Evolutionary conservation across 2,329 filamentous ascomycete genomes (phyloP).

Genomic region (Scedosporium minutisporum): DNA sequence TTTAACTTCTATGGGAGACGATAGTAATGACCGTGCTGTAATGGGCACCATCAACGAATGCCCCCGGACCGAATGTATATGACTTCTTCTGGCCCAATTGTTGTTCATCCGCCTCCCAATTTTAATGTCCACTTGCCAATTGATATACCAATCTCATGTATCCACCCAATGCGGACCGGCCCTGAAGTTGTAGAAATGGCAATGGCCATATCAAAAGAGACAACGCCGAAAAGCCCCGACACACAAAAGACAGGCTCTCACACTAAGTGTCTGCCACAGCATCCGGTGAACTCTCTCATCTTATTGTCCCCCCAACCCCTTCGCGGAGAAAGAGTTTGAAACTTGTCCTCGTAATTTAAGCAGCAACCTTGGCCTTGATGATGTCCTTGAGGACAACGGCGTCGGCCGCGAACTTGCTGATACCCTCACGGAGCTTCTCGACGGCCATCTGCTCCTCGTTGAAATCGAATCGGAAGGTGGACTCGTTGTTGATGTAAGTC

Average conservation of each 20-base stretch:
- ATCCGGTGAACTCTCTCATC: neutral
- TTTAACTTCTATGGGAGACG: no score
- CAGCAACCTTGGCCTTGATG: slow-evolving; percentile 71
- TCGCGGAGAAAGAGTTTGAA: neutral
- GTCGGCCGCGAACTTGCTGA: slow-evolving; percentile 98
- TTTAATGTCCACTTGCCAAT: neutral
- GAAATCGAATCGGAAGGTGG: slow-evolving; percentile 94
- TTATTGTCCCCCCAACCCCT: no score
- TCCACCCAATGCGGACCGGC: neutral
- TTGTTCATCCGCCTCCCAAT: neutral
- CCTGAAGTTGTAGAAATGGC: neutral
- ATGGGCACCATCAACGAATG: neutral
- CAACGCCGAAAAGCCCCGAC: no score
- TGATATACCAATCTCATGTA: neutral
- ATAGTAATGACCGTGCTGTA: no score
- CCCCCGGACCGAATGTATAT: neutral
- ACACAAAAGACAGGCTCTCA: no score
- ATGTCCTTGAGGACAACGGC: slow-evolving; percentile 89
- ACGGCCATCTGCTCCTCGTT: slow-evolving; percentile 99
- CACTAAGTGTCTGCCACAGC: no score
- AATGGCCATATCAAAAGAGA: no score
- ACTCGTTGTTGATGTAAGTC: slow-evolving; percentile 82
- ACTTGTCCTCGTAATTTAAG: slow-evolving; percentile 21
- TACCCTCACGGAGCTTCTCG: slow-evolving; percentile 98
- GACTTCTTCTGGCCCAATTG: neutral